Evolutionary conservation across 2,329 filamentous ascomycete genomes (phyloP), one percentile per base, ranked within the genome.

Genomic region (Colletotrichum sansevieriae): DNA sequence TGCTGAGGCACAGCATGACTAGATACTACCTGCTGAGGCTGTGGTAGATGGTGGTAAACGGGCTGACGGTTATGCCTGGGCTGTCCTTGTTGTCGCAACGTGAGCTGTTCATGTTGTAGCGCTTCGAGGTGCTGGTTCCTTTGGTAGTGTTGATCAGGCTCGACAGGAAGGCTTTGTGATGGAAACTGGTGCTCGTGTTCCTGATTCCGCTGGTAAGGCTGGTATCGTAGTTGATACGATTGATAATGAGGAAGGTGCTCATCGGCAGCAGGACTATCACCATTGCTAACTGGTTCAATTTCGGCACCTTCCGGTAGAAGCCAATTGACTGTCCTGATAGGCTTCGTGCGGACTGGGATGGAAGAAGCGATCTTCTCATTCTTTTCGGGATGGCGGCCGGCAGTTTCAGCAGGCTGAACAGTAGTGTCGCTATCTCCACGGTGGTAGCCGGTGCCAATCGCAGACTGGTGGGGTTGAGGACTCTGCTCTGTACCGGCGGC

Each of bases 381-480:
- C 22, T 63, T 43, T 37, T 22, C 43, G 6, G 41, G 18, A 35
- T 22, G 7, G 29, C 4, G n/a, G 4, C n/a, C 22, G 15, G 15
- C n/a, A 25, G 47, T 37, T 12, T 74, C 66, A 15, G 72, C 69
- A 12, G 74, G 71, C 13, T 74, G 73, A 46, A 73, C 69, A 2
- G 72, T 72, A 4, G 73, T 75, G 49, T 78, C 75, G 72, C 74
- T 76, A 39, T 73, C 65, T 4, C 65, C 72, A 18, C 52, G 71
- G 41, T 68, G 52, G 8, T 52, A 64, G 1, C 70, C 71, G 12
- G 72, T 67, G 49, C 49, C 68, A 35, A 64, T 63, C 52, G 18
- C 46, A 12, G 49, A 65, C 77, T 80, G 67, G 77, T 79, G 18
- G 75, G 73, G 70, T 76, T 80, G 71, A 76, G 79, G 11, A 18